Evolutionary conservation across 768 basidiomycete species (phyloP).

Genomic region (Suillus americanus): DNA sequence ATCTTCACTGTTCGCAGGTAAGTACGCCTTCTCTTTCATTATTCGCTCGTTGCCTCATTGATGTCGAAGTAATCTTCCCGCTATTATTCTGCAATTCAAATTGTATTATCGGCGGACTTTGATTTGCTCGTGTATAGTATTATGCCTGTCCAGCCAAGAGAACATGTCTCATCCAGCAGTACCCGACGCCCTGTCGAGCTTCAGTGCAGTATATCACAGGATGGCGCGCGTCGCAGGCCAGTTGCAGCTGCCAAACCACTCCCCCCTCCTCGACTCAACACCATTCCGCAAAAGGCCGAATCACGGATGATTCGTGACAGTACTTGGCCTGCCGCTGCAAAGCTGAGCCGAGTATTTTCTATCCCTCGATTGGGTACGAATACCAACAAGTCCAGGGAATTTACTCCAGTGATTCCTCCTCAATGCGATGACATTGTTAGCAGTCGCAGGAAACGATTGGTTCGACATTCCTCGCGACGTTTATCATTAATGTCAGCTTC

Average conservation of each 20-base stretch:
- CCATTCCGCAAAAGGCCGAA: conserved; percentile 9
- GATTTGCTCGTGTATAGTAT: not conserved
- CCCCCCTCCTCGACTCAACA: conserved; percentile 10
- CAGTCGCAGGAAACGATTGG: conserved; percentile 3
- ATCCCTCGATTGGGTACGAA: conserved; percentile 25
- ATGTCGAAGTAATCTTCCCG: not conserved
- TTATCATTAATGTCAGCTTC: not conserved
- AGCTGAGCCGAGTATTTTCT: conserved; percentile 44
- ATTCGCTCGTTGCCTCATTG: not conserved
- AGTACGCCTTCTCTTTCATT: not conserved
- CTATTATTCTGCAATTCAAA: not conserved
- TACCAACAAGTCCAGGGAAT: conserved; percentile 4
- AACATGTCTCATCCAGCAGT: not conserved
- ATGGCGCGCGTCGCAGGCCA: not conserved
- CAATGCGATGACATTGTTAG: not conserved
- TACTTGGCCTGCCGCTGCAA: conserved; percentile 34
- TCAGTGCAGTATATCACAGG: not conserved
- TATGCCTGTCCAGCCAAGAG: not conserved
- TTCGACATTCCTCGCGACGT: conserved; percentile 1
- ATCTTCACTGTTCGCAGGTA: not conserved
- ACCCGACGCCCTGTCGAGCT: not conserved
- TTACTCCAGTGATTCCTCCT: not conserved
- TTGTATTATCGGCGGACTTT: not conserved
- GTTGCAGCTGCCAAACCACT: not conserved
- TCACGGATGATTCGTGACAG: conserved; percentile 33